A percentile compares a stretch with the other conserved stretches of the same genome.
Conservation (phyloP, 306 rosid genomes). For the Pachyrhizus erosus region DNA sequence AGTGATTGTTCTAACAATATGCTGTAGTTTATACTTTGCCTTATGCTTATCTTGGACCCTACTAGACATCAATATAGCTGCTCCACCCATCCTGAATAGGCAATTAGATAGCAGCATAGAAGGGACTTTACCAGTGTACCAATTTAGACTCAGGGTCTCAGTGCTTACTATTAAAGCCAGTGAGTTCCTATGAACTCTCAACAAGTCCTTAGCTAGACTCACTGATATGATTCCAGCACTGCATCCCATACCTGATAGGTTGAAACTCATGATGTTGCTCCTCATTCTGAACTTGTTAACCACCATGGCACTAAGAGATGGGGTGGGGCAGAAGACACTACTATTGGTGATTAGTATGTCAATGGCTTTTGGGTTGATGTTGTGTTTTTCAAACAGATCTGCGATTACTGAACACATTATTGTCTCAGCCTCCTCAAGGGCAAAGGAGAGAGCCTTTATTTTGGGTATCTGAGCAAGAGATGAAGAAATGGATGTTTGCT, state of each 20-base stretch:
- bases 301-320: conserved; percentile 59
- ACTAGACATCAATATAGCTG: conserved; percentile 69
- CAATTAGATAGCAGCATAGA: conserved; percentile 72
- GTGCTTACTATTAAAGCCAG: conserved; percentile 69
- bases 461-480: conserved; percentile 53
- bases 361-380: conserved; percentile 58
- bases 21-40: conserved; percentile 60
- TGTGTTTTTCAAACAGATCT: conserved; percentile 46
- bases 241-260: conserved; percentile 76
- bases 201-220: conserved; percentile 61
- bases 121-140: conserved; percentile 65
- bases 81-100: conserved; percentile 70
- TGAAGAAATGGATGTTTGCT: conserved; percentile 54
- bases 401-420: conserved; percentile 49
- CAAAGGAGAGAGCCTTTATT: conserved; percentile 40
- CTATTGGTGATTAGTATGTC: conserved; percentile 60
- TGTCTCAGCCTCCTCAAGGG: conserved; percentile 59
- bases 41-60: conserved; percentile 50
- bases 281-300: conserved; percentile 64
- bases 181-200: conserved; percentile 63
- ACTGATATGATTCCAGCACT: conserved; percentile 67
- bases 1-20: conserved; percentile 63
- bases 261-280: conserved; percentile 59
- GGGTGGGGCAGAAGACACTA: conserved; percentile 63
- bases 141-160: conserved; percentile 52